Evolutionary conservation across 768 basidiomycete genomes (phyloP), one percentile per base, ranked within the genome.

Genomic region (Trametopsis cervina): DNA sequence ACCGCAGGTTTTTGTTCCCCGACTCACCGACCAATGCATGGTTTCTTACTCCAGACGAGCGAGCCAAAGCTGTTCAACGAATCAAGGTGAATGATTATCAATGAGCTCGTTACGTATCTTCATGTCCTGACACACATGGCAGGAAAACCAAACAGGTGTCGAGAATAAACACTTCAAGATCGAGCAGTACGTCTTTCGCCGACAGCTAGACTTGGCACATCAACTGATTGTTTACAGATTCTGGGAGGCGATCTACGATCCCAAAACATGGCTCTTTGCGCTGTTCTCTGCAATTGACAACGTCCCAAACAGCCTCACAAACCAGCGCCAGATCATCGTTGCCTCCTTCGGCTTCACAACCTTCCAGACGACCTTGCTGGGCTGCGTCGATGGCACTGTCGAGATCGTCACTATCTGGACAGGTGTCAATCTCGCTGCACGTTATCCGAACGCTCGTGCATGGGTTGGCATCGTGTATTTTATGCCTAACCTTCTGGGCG

Each of bases 111-210:
- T 20, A 25, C 18, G 18, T 39, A 22, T 27, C 29, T 18, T 2
- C 22, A 20, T 18, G 21, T 26, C 6, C n/a, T 40, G 15, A 21
- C 12, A 18, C 6, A 40, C 50, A 17, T 20, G 4, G n/a, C 53
- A 81, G 78, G 75, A 69, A 63, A 87, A 88, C 53, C 85, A 89
- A 76, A 84, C 83, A 0, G 88, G 87, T 24, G 76, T 88, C 9
- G 87, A 89, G 64, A 89, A 86, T 59, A 90, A 89, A 57, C 73
- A 73, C 44, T 89, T 85, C 67, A 89, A 89, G 67, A 77, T 71
- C 45, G 82, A 86, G 29, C 87, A 89, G 85, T 86, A 47, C 53
- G 83, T 72, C 36, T 36, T 25, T 12, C n/a, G n/a, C n/a, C n/a
- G n/a, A n/a, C n/a, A n/a, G n/a, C 11, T 24, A 5, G 20, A 15